Evolutionary conservation across 495 filamentous ascomycete genomes (phyloP), one percentile per base, ranked within the genome.

Genomic region (Glarea lozoyensis): DNA sequence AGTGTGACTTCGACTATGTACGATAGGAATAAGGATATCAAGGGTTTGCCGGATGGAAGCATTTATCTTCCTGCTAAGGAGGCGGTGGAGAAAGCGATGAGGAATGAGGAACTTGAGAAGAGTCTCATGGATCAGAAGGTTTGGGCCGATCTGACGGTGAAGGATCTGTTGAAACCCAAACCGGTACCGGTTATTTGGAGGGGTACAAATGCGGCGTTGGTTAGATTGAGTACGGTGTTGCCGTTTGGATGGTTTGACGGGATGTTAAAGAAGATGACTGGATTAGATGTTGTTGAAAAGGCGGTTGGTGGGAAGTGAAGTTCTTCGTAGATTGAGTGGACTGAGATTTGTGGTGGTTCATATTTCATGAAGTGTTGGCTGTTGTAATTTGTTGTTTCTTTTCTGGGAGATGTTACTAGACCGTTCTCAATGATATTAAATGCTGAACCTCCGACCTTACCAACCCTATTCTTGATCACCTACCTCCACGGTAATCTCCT

Each of bases 171-270:
- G 45, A 59, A 49, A 19, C 38, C 43, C 4, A 51, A 55, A 21
- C 55, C 53, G 15, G 52, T 50, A 40, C 24, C 38, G 16, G 34
- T 46, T 30, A 57, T 66, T 35, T 67, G 62, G 62, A 52, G 49
- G 23, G 62, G 62, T 3, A 53, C 55, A 12, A 20, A 49, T 39
- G 50, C 58, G 13, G 46, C 41, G 15, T 11, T 59, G 18, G 48
- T 37, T 12, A 35, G 58, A 41, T 22, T 63, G 18, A 45, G 36
- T 16, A 37, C 45, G 2, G n/a, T 55, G 20, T 48, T 64, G 36
- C 61, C 62, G 12, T 19, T 49, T 40, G 52, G 58, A 11, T 40
- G 50, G 20, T 50, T 62, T 21, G 61, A 66, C 45, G 54, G 56
- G 12, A 43, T 37, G 29, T 19, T 58, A 25, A 57, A 58, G 54